phyloP scores from a whole-genome alignment of 345 rosid genomes.

The Syzygium oleosum region DNA sequence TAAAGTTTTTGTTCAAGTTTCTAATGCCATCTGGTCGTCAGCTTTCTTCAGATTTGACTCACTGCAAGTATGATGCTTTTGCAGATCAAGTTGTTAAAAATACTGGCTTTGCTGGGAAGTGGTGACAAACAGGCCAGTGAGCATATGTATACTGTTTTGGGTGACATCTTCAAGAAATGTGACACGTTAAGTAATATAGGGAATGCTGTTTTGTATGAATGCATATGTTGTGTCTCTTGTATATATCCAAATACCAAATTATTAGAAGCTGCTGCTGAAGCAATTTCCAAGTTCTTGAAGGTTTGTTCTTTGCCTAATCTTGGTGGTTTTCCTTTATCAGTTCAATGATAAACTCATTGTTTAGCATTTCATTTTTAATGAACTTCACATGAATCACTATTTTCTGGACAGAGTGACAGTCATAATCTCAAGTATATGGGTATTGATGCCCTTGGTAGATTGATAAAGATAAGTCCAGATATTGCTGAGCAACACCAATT shows the following conservation, averaged over 20 bases:
- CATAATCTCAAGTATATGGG: conserved; percentile 97
- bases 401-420: conserved; percentile 75
- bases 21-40: background rate
- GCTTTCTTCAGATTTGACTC: background rate
- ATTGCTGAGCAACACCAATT: conserved; percentile 97
- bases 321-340: background rate
- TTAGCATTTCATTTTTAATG: background rate
- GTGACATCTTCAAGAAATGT: conserved; percentile 83
- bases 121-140: conserved; percentile 97
- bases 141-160: conserved; percentile 85
- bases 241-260: conserved; percentile 78
- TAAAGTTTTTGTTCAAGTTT: background rate
- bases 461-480: conserved; percentile 87
- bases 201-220: conserved; percentile 85
- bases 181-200: conserved; percentile 88
- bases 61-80: conserved; percentile 3
- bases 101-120: conserved; percentile 85
- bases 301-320: conserved; percentile 19
- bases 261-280: conserved; percentile 83
- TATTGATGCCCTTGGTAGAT: conserved; percentile 86
- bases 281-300: conserved; percentile 86
- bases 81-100: conserved; percentile 93
- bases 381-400: background rate
- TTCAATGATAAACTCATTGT: background rate
- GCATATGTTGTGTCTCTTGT: conserved; percentile 87